These are phyloP conservation scores for Amphibolis antarctica DNA, from an alignment of 106 monocot genomes.

Conservation along the genomic window DNA sequence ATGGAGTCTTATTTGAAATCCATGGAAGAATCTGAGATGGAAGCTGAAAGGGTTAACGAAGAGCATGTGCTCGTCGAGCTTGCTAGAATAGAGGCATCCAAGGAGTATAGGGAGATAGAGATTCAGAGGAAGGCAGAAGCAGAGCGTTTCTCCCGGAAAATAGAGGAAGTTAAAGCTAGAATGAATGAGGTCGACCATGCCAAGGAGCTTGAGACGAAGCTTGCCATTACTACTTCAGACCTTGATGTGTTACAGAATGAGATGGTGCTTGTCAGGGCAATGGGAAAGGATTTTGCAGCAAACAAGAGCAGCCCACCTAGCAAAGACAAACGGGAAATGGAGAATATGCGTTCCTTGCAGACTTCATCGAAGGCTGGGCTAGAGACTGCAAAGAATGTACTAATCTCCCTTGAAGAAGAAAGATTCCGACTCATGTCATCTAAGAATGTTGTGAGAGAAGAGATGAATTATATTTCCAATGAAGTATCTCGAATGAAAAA, in stretches of 20 bases:
- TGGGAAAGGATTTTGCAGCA: constrained; percentile 17
- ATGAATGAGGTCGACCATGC: constrained; percentile 26
- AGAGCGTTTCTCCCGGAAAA: constrained; percentile 19
- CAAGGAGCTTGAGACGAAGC: constrained; percentile 38
- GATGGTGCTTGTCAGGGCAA: constrained; percentile 50
- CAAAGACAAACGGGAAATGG: constrained; percentile 1
- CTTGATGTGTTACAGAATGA: constrained; percentile 48
- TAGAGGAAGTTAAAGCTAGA: constrained; percentile 24
- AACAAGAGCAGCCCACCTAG: background rate
- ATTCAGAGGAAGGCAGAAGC: constrained; percentile 29
- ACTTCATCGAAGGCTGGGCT: constrained; percentile 24
- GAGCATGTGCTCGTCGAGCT: constrained; percentile 83
- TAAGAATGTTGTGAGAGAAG: constrained; percentile 51
- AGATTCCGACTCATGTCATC: constrained; percentile 58
- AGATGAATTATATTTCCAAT: constrained; percentile 21
- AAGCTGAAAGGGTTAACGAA: constrained; percentile 49
- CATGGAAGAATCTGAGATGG: constrained; percentile 33
- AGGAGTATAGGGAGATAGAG: constrained; percentile 51
- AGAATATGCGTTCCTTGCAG: constrained; percentile 1
- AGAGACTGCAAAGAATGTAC: constrained; percentile 35
- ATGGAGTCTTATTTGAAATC: constrained; percentile 6
- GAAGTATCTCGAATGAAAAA: constrained; percentile 29
- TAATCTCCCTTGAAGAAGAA: constrained; percentile 44
- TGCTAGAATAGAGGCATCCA: constrained; percentile 74
- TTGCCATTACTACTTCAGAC: constrained; percentile 39